Evolutionary conservation across 306 rosid species (phyloP), one percentile per base, ranked within the genome.

Genomic region (Prunus fruticosa): DNA sequence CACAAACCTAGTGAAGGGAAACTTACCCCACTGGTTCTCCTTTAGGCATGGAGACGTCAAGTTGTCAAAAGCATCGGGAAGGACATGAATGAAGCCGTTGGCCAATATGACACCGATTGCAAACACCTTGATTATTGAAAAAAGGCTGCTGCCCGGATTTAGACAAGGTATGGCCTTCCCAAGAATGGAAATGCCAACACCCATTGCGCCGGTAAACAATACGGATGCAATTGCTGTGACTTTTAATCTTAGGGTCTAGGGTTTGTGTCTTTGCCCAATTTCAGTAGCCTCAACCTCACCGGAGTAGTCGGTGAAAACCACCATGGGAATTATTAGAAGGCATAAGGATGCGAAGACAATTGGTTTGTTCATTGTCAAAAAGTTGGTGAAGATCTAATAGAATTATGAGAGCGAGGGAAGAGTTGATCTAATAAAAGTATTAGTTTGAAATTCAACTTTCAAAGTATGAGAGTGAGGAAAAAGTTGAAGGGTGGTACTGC

Each of bases 1-100:
- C 11, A 91, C 91, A 3, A 93, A 91, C 0, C 98, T 97, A 0
- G 97, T 88, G 47, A 93, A 91, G 0, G 97, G 93, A 69, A 93
- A 93, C 0, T 84, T 86, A 0, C 69, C 75, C 96, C 93, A 91
- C 0, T 90, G 93, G 63, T 88, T 74, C 15, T 88, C 78, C 0
- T 64, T 75, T 7, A 91, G 15, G 16, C 88, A 64, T 0, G 96
- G 85, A 0, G 89, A 83, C 0, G 89, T 84, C 2, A 93, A 73
- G 6, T 13, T 82, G 0, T 81, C 85, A 46, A 88, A 93, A 0
- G 96, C 97, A n/a, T 91, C 96, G 0, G 97, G 97, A 7, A 91
- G 78, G 2, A 93, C 89, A 2, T 93, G 98, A 38, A 93, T 90
- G 73, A 93, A 93, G 0, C 93, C 96, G 0, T 94, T 93, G 0